Base-by-base conservation (phyloP, 2,329 filamentous ascomycete species). In the Trichophyton mentagrophytes region DNA sequence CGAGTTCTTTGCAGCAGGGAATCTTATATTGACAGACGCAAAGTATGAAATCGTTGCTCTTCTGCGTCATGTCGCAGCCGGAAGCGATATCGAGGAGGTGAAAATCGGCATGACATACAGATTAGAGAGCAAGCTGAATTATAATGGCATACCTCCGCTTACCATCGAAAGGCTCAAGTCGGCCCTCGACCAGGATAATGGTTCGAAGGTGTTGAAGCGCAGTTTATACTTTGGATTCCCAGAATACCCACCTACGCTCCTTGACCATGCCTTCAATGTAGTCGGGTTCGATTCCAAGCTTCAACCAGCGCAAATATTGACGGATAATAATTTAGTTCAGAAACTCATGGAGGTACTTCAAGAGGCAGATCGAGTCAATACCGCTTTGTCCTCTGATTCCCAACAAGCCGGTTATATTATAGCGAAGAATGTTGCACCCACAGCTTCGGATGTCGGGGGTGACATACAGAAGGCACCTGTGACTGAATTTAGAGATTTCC, bases 1-100 rank as follows among this genome's bases (percentile, higher is more conserved):
- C 30, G 93, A 99, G 75, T 99, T 99, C 76, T 99, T 96, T 71
- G 92, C 93, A 0, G 88, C 89, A 59, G 93, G 93, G 53, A 99
- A 99, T 71, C 86, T 99, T 63, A 89, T 99, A 63, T 79, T 99
- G 59, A 96, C 93, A 2, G 90, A 97, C 70, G 82, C 80, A 58
- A 86, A 95, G 25, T 78, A 91, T 59, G 93, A 87, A 64, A 91
- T 97, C 60, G 72, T 97, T 40, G 85, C 88, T 0, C 76, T 99
- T 20, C 78, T 93, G 66, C 84, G 93, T 60, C 86, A 87, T 64
- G 92, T 97, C 1, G 78, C 84, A 3, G 88, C 90, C 67, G 88
- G 87, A 1, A 86, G 88, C 58, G 87, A 88, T n/a, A 87, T 95
- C 69, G 91, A 96, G 69, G 85, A 88, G 47, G 84, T 95, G 59